Conservation (phyloP, 1,284 basidiomycete species). For the Ganoderma sp. region DNA sequence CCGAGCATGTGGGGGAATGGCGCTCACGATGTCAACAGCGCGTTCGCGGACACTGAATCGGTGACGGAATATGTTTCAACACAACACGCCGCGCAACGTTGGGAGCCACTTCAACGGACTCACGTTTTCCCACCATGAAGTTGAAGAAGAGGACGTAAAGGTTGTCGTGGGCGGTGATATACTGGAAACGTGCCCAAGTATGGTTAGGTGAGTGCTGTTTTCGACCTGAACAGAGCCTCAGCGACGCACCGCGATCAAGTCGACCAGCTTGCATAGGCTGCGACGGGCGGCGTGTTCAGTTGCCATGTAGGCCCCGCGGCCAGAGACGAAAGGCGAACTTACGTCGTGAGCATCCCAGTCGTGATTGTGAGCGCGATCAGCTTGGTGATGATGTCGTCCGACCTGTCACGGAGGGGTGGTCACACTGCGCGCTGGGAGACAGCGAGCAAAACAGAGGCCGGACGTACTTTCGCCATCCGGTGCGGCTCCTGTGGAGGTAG, state of each 20-base stretch:
- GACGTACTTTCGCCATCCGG: too few species aligned
- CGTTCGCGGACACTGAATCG: neutral
- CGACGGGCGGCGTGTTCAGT: neutral
- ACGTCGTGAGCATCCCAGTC: slow-evolving; percentile 19
- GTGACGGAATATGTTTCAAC: neutral
- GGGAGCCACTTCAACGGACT: neutral
- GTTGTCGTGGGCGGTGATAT: neutral
- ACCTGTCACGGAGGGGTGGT: neutral
- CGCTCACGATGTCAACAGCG: neutral
- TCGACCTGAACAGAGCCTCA: neutral
- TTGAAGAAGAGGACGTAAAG: slow-evolving; percentile 1
- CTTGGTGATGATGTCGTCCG: slow-evolving; percentile 19
- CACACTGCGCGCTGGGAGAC: too few species aligned
- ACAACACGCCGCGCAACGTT: too few species aligned
- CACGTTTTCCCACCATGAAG: neutral
- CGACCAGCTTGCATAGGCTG: neutral
- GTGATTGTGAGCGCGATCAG: slow-evolving; percentile 15
- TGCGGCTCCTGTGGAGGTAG: too few species aligned
- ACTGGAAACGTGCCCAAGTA: neutral
- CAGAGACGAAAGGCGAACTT: neutral
- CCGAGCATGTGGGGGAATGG: neutral
- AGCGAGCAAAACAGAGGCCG: too few species aligned
- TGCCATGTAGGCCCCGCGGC: too few species aligned
- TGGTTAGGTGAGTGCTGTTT: neutral
- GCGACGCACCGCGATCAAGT: neutral